Percentiles rank a stretch among this genome's conserved stretches.
Conservation (phyloP, 192 early-diverging fungal genomes). For the Helicostylum pulchrum region DNA sequence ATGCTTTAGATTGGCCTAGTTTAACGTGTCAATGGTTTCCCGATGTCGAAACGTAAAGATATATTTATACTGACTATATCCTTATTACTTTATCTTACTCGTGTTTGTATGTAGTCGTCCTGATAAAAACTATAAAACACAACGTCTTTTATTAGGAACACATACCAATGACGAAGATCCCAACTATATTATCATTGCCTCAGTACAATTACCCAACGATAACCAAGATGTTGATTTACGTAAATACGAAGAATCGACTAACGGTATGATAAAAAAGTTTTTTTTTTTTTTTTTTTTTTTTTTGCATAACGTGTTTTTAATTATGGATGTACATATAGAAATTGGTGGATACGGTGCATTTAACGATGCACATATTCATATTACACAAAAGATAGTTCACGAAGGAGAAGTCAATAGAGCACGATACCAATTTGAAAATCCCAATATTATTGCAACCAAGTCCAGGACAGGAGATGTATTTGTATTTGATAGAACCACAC, state of each 20-base stretch:
- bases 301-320: too few species aligned
- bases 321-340: not conserved
- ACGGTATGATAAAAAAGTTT: conserved; percentile 14
- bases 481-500: conserved; percentile 93
- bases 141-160: conserved; percentile 89
- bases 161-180: conserved; percentile 95
- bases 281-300: too few species aligned
- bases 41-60: conserved; percentile 75
- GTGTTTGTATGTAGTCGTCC: conserved; percentile 41
- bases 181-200: conserved; percentile 95
- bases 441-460: conserved; percentile 95
- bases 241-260: conserved; percentile 36
- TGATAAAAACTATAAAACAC: conserved; percentile 88
- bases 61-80: not conserved
- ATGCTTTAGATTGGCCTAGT: conserved; percentile 98
- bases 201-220: conserved; percentile 60
- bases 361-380: conserved; percentile 71
- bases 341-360: conserved; percentile 37
- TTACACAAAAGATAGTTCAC: conserved; percentile 94
- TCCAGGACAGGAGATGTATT: conserved; percentile 90
- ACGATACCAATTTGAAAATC: conserved; percentile 96
- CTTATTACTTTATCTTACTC: not conserved
- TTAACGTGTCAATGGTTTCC: conserved; percentile 98
- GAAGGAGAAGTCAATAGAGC: conserved; percentile 97
- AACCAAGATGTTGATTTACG: conserved; percentile 31